These are phyloP conservation scores for Sporothrix brunneoviolacea DNA, from an alignment of 2,329 filamentous ascomycete species.

Conservation along the genomic window DNA sequence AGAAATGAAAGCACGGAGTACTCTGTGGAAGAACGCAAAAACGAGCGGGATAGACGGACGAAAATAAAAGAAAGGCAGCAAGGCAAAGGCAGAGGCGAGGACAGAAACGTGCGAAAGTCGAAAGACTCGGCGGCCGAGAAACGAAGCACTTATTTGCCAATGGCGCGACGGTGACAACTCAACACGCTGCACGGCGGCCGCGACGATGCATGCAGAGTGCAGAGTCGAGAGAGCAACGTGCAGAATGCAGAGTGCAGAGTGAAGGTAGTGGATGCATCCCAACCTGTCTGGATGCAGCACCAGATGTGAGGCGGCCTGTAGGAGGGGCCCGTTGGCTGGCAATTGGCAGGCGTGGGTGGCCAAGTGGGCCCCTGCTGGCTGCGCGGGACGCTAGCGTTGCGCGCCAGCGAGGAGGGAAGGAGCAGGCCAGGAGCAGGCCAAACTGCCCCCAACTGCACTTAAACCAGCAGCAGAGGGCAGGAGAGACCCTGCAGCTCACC, in stretches of 20 bases:
- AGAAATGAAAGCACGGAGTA: not conserved
- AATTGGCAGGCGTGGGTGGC: constrained; percentile 21
- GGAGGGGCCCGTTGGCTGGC: constrained; percentile 10
- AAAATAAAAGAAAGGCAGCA: not conserved
- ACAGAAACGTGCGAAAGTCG: too few relatives aligned
- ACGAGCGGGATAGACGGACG: not conserved
- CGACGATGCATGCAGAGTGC: too few relatives aligned
- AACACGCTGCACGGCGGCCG: too few relatives aligned
- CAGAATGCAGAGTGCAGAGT: too few relatives aligned
- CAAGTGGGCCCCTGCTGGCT: constrained; percentile 1
- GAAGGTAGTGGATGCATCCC: not conserved
- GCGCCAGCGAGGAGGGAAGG: constrained; percentile 1
- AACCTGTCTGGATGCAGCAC: constrained; percentile 2
- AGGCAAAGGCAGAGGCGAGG: too few relatives aligned
- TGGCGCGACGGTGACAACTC: too few relatives aligned
- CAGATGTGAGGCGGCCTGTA: constrained; percentile 24
- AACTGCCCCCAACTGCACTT: not conserved
- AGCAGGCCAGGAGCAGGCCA: not conserved
- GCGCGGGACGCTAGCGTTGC: constrained; percentile 4
- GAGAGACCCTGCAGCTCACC: constrained; percentile 19
- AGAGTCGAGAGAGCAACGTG: too few relatives aligned
- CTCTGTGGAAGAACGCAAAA: not conserved
- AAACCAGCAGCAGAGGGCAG: constrained; percentile 6
- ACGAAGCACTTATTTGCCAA: too few relatives aligned
- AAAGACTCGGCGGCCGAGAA: too few relatives aligned